Percentiles rank a stretch among this genome's conserved stretches.
Evolutionary conservation across 768 basidiomycete species (phyloP).

Genomic region (Auricularia sp.): DNA sequence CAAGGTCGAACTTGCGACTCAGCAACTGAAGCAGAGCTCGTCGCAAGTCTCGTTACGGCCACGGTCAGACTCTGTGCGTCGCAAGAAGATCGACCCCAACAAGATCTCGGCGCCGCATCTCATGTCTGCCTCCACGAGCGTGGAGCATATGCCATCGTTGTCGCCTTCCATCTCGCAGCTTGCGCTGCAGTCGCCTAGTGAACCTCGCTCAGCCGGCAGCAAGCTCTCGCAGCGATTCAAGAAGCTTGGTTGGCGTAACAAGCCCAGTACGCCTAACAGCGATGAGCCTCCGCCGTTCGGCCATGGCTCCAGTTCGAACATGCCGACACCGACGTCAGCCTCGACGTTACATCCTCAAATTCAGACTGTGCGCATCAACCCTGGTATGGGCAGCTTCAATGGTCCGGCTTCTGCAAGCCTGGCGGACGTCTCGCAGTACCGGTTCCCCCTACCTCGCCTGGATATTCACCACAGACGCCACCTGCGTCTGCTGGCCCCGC

Average conservation of each 20-base stretch:
- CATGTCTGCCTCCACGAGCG: constrained; percentile 56
- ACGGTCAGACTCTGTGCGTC: constrained; percentile 11
- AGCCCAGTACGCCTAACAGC: constrained; percentile 34
- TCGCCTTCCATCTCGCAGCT: constrained; percentile 25
- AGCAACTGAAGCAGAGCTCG: constrained; percentile 38
- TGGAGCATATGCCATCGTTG: constrained; percentile 56
- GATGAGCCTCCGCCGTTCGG: constrained; percentile 27
- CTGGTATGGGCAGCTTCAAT: constrained; percentile 22
- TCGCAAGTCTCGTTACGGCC: constrained; percentile 20
- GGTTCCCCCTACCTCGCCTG: constrained; percentile 35
- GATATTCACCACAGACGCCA: constrained; percentile 34
- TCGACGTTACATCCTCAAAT: constrained; percentile 15
- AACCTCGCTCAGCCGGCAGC: constrained; percentile 15
- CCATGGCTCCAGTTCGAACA: neutral
- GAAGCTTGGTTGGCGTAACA: constrained; percentile 54
- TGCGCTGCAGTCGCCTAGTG: constrained; percentile 22
- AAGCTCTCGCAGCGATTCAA: constrained; percentile 68
- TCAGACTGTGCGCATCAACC: constrained; percentile 25
- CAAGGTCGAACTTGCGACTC: constrained; percentile 55
- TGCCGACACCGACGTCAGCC: neutral
- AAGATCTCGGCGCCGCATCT: constrained; percentile 59
- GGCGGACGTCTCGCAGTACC: constrained; percentile 43
- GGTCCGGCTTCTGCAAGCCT: constrained; percentile 31
- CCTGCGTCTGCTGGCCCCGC: constrained; percentile 65
- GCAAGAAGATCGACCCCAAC: constrained; percentile 49